These are phyloP conservation scores for Mycena latifolia DNA, from an alignment of 768 basidiomycete genomes.

Conservation along the genomic window DNA sequence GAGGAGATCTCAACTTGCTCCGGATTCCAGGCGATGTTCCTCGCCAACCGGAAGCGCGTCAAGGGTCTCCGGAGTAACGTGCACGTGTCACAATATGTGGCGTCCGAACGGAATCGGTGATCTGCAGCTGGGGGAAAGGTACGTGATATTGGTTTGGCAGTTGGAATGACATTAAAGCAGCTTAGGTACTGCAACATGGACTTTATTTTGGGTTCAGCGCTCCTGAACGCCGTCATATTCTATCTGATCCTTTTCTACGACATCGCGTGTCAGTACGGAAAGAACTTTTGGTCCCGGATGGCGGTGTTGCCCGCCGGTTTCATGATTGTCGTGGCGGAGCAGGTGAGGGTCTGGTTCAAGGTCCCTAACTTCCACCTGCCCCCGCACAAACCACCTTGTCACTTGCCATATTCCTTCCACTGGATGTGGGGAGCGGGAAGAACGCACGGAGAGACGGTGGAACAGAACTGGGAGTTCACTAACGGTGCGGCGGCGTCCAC, in stretches of 20 bases:
- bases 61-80: neutral
- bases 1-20: conserved; percentile 1
- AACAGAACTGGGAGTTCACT: too few species aligned
- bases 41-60: neutral
- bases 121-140: neutral
- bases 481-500: neutral
- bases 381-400: neutral
- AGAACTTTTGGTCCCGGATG: too few species aligned
- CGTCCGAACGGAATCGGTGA: neutral
- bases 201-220: too few species aligned
- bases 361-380: neutral
- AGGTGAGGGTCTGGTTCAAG: neutral
- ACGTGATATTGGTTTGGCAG: neutral
- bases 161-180: too few species aligned
- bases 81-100: neutral
- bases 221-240: too few species aligned
- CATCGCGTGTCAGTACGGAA: too few species aligned
- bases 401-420: neutral
- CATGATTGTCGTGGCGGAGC: neutral
- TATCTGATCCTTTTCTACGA: too few species aligned
- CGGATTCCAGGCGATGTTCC: conserved; percentile 7
- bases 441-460: too few species aligned
- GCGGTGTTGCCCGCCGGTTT: too few species aligned
- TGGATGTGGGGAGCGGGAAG: too few species aligned
- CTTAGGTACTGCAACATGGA: too few species aligned